phyloP scores from a whole-genome alignment of 2,329 filamentous ascomycete genomes.

The Venturiaceae sp. region DNA sequence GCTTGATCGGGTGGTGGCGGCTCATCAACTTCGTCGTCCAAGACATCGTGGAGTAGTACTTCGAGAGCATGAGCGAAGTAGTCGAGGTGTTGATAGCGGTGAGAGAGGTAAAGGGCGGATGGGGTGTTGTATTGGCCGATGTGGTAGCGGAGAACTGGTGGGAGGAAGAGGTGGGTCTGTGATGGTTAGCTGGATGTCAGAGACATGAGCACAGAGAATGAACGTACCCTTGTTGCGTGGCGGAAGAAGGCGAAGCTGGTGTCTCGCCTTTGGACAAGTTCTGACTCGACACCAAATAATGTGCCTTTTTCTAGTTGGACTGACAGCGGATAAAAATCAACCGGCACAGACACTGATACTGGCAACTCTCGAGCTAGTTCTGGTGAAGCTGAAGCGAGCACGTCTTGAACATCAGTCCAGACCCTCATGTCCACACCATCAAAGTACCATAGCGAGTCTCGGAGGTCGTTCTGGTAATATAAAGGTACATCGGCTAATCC shows the following conservation, averaged over 20 bases:
- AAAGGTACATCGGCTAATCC: conserved; percentile 33
- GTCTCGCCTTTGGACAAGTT: conserved; percentile 86
- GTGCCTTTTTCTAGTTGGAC: conserved; percentile 83
- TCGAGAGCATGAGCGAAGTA: conserved; percentile 94
- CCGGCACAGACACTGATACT: conserved; percentile 61
- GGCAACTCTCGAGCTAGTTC: conserved; percentile 62
- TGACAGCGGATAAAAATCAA: conserved; percentile 95
- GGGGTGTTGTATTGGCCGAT: conserved; percentile 66
- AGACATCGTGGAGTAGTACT: conserved; percentile 80
- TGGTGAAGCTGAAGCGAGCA: conserved; percentile 60
- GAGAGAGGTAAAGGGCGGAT: conserved; percentile 71
- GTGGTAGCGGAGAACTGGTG: conserved; percentile 74
- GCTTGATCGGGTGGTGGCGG: conserved; percentile 29
- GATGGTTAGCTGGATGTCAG: neutral
- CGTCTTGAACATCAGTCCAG: conserved; percentile 82
- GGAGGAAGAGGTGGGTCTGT: conserved; percentile 89
- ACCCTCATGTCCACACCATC: conserved; percentile 77
- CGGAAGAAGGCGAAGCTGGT: conserved; percentile 84
- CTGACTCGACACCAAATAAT: conserved; percentile 80
- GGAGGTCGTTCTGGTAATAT: conserved; percentile 45
- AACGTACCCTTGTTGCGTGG: conserved; percentile 71
- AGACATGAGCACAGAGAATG: neutral
- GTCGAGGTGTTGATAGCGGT: conserved; percentile 75
- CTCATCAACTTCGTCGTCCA: conserved; percentile 90
- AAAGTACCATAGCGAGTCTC: conserved; percentile 90